Base-by-base conservation (phyloP, 225 moss, liverwort and hornwort species). In the Thuidium tamariscinum region DNA sequence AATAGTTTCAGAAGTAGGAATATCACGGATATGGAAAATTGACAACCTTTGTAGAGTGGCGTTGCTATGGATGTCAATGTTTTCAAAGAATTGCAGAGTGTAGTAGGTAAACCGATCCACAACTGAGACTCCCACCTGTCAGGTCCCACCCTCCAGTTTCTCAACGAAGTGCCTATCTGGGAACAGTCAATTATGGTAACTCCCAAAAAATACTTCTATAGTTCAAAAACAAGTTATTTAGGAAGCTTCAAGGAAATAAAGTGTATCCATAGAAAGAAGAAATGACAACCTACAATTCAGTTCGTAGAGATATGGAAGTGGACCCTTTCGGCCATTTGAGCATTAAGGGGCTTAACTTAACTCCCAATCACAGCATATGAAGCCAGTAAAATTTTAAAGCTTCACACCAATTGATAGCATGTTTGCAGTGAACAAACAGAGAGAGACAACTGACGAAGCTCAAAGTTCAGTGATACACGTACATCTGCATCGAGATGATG, bases 31-130 rank as follows among this genome's bases (percentile, higher is more conserved):
- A 79, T 74, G 37, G 51, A 71, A 22, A 42, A 59, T 63, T 67
- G 55, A 61, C 70, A 66, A 84, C 96, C 96, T 98, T 82, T 94
- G 95, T 75, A 98, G 81, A 72, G 93, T 95, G 59, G 92, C 91
- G 78, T 98, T 95, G 80, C 96, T 97, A 79, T 94, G 95, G n/a
- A 97, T 96, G 75, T 94, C 94, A 84, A 98, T 92, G 80, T 95
- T 93, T 86, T 99, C 99, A 86, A 97, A 97, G 87, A 96, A 99
- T 41, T 99, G 99, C 74, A 99, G 89, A 51, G 96, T 97, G 83
- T 99, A 99, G 75, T 99, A 97, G 12, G 99, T 99, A 77, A 99
- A 99, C n/a, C 99, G 95, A 89, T 99, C 99, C 92, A 99, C 99
- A 57, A 99, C 99, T 82, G 99, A 94, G 55, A 97, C 99, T 84